phyloP scores from a whole-genome alignment of 129 eudicot genomes.

The Tagetes erecta region DNA sequence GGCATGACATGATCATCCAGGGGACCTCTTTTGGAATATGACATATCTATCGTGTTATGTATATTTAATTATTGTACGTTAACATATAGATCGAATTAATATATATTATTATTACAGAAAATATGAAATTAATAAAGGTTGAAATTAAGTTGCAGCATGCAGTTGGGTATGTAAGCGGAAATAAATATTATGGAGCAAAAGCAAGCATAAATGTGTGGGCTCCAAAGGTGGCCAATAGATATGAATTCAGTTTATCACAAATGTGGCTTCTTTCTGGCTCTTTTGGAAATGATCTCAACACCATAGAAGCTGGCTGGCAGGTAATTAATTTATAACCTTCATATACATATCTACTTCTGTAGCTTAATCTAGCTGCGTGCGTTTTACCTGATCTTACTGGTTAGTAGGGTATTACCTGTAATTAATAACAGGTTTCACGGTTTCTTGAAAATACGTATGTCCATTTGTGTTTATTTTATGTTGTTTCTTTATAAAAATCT shows the following conservation, averaged over 20 bases:
- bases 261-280: constrained; percentile 94
- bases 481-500: too few species aligned
- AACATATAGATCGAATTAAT: background rate
- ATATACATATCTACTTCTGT: background rate
- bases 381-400: background rate
- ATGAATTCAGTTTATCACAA: constrained; percentile 95
- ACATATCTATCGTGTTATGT: background rate
- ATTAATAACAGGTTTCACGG: too few species aligned
- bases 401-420: background rate
- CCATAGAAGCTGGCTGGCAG: constrained; percentile 99
- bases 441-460: too few species aligned
- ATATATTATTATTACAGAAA: background rate
- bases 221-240: constrained; percentile 70
- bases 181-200: constrained; percentile 91
- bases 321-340: constrained; percentile 34
- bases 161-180: constrained; percentile 87
- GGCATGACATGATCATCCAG: constrained; percentile 1
- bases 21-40: background rate
- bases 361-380: too few species aligned
- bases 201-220: constrained; percentile 98
- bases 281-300: constrained; percentile 89
- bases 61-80: background rate
- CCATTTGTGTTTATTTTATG: too few species aligned
- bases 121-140: constrained; percentile 16
- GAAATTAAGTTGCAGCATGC: constrained; percentile 73